These are phyloP conservation scores for Suhomyces kilbournensis DNA, from an alignment of 805 yeast species.

Conservation along the genomic window DNA sequence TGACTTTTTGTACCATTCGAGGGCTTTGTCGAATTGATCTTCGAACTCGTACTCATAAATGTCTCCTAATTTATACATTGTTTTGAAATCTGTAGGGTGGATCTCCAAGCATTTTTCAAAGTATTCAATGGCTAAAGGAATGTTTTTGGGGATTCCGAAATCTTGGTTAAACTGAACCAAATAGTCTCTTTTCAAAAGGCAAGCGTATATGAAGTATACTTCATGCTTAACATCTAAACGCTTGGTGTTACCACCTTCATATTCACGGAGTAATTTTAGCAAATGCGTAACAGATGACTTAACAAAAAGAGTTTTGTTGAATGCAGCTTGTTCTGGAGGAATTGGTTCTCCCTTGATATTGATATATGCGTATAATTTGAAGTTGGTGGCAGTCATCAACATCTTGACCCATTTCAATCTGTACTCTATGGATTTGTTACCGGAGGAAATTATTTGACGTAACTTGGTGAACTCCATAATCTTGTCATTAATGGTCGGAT, in stretches of 20 bases:
- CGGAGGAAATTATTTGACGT: conserved; percentile 36
- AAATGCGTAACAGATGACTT: conserved; percentile 39
- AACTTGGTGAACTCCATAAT: conserved; percentile 33
- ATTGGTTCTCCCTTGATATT: conserved; percentile 42
- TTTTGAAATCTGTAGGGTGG: conserved; percentile 30
- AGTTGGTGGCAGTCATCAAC: conserved; percentile 39
- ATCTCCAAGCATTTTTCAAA: conserved; percentile 31
- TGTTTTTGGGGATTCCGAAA: conserved; percentile 31
- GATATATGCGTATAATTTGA: conserved; percentile 37
- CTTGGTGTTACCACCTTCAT: conserved; percentile 19
- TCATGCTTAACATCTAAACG: conserved; percentile 23
- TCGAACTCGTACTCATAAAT: conserved; percentile 33
- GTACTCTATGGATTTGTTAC: conserved; percentile 40
- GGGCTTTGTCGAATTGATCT: conserved; percentile 30
- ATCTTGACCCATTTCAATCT: conserved; percentile 42
- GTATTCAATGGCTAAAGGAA: conserved; percentile 26
- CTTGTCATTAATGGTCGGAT: conserved; percentile 26
- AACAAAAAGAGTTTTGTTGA: conserved; percentile 34
- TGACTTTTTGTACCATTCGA: conserved; percentile 32
- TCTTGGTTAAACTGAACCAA: conserved; percentile 30
- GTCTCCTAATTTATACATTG: conserved; percentile 39
- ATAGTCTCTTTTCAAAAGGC: conserved; percentile 37
- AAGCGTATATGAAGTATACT: conserved; percentile 36
- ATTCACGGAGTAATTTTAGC: conserved; percentile 33
- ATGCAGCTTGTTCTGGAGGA: conserved; percentile 24